Evolutionary conservation across 805 yeast species (phyloP).

Genomic region (Barnettozyma botsteinii): DNA sequence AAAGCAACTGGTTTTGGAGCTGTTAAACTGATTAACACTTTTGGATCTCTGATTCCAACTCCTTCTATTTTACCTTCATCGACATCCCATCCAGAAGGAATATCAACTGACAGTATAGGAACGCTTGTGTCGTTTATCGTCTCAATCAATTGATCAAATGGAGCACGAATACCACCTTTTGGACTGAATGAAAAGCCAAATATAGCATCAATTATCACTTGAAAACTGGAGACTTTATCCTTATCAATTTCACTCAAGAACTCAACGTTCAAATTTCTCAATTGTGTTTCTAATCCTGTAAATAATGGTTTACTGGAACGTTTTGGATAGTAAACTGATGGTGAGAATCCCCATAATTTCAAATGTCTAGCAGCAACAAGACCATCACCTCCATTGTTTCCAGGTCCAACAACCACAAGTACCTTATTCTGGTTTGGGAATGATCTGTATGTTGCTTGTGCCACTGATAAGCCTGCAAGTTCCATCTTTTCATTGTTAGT

Average conservation of each 20-base stretch:
- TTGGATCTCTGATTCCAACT: slow-evolving; percentile 44
- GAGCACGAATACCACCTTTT: slow-evolving; percentile 60
- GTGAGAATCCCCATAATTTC: slow-evolving; percentile 70
- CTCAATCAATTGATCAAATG: slow-evolving; percentile 51
- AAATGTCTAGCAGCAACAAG: slow-evolving; percentile 92
- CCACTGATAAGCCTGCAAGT: slow-evolving; percentile 91
- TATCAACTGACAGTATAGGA: slow-evolving; percentile 78
- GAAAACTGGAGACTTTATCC: slow-evolving; percentile 21
- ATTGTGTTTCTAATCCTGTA: slow-evolving; percentile 56
- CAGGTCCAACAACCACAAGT: slow-evolving; percentile 85
- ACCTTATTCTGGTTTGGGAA: slow-evolving; percentile 52
- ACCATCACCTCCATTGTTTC: slow-evolving; percentile 96
- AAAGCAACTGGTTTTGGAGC: slow-evolving; percentile 90
- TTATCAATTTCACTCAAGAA: slow-evolving; percentile 40
- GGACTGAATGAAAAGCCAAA: slow-evolving; percentile 95
- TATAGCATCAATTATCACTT: slow-evolving; percentile 65
- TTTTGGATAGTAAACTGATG: slow-evolving; percentile 78
- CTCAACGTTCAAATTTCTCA: slow-evolving; percentile 56
- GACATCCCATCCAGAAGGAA: slow-evolving; percentile 98
- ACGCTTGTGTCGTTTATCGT: slow-evolving; percentile 32
- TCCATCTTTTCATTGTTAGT: slow-evolving; percentile 59
- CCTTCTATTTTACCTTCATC: slow-evolving; percentile 66
- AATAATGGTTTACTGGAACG: slow-evolving; percentile 52
- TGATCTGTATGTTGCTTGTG: slow-evolving; percentile 69
- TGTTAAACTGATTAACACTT: slow-evolving; percentile 72